A percentile compares a stretch with the other conserved stretches of the same genome.
These are phyloP conservation scores for Raphanus hybrid DNA, from an alignment of 441 rosid genomes.

Conservation along the genomic window DNA sequence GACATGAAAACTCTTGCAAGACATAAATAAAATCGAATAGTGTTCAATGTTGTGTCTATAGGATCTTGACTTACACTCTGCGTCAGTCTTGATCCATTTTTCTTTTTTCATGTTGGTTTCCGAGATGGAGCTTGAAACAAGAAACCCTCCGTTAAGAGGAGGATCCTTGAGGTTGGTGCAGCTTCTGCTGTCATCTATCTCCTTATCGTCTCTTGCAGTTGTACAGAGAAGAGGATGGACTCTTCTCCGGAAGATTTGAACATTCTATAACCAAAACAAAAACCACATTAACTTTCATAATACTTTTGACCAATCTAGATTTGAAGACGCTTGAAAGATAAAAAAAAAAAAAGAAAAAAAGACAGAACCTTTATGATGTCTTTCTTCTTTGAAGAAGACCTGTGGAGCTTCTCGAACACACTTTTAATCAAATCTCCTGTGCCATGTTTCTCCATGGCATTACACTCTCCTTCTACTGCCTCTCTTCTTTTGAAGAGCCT, in stretches of 20 bases:
- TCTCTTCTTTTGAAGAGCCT: constrained; percentile 27
- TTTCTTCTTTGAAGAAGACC: constrained; percentile 31
- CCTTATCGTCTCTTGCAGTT: constrained; percentile 16
- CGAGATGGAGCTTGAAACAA: constrained; percentile 11
- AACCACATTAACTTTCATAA: constrained; percentile 7
- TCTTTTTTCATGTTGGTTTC: constrained; percentile 8
- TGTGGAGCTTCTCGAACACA: constrained; percentile 18
- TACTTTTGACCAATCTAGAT: constrained; percentile 9
- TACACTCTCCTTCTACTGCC: neutral
- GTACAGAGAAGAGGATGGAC: constrained; percentile 38
- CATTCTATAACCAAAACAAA: constrained; percentile 33
- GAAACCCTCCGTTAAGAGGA: neutral
- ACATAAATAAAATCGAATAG: neutral
- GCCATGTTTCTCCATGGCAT: constrained; percentile 22
- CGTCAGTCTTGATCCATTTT: constrained; percentile 44
- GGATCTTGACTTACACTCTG: constrained; percentile 39
- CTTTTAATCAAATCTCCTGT: constrained; percentile 15
- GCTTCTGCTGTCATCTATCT: constrained; percentile 9
- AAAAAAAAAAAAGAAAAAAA: neutral
- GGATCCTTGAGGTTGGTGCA: constrained; percentile 18
- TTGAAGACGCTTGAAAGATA: neutral
- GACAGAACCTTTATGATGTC: constrained; percentile 35
- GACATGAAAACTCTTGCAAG: neutral
- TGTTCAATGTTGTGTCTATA: neutral
- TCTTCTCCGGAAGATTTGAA: constrained; percentile 28